Base-by-base conservation (phyloP, 345 rosid species). In the Camelina sativa region DNA sequence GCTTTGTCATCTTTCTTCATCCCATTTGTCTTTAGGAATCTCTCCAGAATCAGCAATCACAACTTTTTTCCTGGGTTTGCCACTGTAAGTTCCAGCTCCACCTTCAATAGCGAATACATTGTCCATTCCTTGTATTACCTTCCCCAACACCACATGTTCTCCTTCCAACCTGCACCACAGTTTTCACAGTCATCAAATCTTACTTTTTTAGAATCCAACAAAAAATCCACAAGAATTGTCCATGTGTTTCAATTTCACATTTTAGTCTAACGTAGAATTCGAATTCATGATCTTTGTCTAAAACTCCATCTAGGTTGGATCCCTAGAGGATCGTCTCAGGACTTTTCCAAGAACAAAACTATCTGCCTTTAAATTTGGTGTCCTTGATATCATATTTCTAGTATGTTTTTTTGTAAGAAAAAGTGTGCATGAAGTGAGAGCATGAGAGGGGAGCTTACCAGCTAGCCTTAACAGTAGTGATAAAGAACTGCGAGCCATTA, bases 121-220 rank as follows among this genome's bases (percentile, higher is more conserved):
- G 65, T 95, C 99, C 98, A 95, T 95, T 56, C 97, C 99, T 67
- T 95, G 96, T 69, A 90, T 82, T 7, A 92, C 97, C 87, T 85
- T 95, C 60, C 99, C 99, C 2, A 95, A 87, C 11, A 89, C 99
- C 20, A 90, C 97, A 44, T 95, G 99, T 78, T 92, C 97, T 56
- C 97, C 96, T 67, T 95, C 99, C 90, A 95, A 83, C 97, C 98
- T 93, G 35, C 48, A 76, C 53, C 48, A 69, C 51, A 44, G 37
- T 46, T 62, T 34, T 35, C 57, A 57, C 70, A 62, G 25, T 34
- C 28, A 62, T 38, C 53, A 48, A 76, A 40, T 23, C 25, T 6
- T 57, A 28, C 6, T 15, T 15, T 1, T 22, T n/a, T 3, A 6
- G 4, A 41, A 23, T 35, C 6, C 16, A 58, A 60, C 59, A 57